Conservation (phyloP, 495 filamentous ascomycete species). For the Penicillium verhagenii region DNA sequence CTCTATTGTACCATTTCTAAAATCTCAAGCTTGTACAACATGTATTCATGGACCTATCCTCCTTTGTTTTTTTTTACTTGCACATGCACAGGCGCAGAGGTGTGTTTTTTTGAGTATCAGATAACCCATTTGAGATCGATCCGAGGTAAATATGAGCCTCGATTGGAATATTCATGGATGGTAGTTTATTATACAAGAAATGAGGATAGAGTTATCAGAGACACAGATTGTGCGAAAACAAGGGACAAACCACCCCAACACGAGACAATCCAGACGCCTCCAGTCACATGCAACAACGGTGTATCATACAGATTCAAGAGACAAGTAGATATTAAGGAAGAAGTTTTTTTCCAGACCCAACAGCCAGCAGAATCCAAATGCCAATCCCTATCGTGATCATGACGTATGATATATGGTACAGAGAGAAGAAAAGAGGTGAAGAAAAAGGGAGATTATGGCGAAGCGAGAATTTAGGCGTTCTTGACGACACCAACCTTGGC, state of each 20-base stretch:
- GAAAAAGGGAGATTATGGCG: constrained; percentile 9
- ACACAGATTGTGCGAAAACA: constrained; percentile 23
- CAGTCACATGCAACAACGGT: constrained; percentile 35
- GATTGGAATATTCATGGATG: not conserved
- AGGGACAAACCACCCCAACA: constrained; percentile 21
- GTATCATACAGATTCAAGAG: constrained; percentile 45
- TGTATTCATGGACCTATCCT: not conserved
- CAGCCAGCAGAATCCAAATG: constrained; percentile 26
- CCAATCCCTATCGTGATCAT: constrained; percentile 33
- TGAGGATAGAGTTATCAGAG: constrained; percentile 36
- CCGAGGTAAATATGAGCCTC: not conserved
- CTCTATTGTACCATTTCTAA: not conserved
- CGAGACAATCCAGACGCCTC: constrained; percentile 39
- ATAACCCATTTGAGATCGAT: not conserved
- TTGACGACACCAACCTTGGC: constrained; percentile 94
- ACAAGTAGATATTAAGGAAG: constrained; percentile 26
- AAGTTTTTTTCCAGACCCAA: constrained; percentile 22
- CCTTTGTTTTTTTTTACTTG: not conserved
- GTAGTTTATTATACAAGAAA: constrained; percentile 34
- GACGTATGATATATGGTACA: constrained; percentile 48
- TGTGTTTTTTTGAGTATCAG: not conserved
- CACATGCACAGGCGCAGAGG: too few relatives aligned
- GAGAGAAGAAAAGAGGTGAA: constrained; percentile 23
- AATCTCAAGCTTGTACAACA: not conserved
- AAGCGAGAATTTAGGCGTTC: constrained; percentile 49